These are phyloP conservation scores for sunflower (Helianthus annuus) DNA, from an alignment of 129 eudicot species.

Conservation along the genomic window DNA sequence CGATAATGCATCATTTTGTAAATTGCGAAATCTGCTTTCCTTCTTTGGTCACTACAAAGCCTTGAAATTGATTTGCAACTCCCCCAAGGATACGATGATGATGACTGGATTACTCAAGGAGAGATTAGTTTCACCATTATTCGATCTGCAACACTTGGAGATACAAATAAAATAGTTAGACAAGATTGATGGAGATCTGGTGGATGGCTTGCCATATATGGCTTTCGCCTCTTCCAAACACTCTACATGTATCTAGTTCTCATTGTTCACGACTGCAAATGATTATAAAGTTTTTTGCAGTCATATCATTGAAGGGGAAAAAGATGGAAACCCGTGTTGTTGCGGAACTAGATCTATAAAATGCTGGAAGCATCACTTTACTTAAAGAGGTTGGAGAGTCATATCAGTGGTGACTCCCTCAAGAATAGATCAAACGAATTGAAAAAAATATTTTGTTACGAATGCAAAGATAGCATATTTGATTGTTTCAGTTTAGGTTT, in stretches of 20 bases:
- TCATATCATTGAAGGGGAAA: not conserved
- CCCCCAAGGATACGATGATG: constrained; percentile 27
- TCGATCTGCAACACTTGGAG: constrained; percentile 30
- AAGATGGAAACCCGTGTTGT: constrained; percentile 31
- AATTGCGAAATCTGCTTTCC: constrained; percentile 33
- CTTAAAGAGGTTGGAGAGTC: constrained; percentile 22
- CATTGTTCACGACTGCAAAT: not conserved
- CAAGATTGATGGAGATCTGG: constrained; percentile 21
- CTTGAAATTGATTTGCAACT: constrained; percentile 25
- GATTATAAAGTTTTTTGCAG: constrained; percentile 24
- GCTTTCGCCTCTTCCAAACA: constrained; percentile 42
- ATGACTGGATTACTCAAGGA: constrained; percentile 25
- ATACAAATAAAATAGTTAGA: constrained; percentile 1
- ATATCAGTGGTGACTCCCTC: constrained; percentile 5
- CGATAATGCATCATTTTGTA: not conserved
- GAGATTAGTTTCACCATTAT: constrained; percentile 24
- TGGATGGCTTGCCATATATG: constrained; percentile 36
- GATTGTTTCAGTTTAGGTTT: too few species aligned
- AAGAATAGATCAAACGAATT: constrained; percentile 2
- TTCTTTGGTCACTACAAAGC: constrained; percentile 29
- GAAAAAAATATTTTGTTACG: constrained; percentile 17
- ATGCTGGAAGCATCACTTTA: constrained; percentile 36
- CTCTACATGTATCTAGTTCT: constrained; percentile 12
- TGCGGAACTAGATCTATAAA: constrained; percentile 9
- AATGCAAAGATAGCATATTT: not conserved